Conservation (phyloP, 768 basidiomycete genomes). For the Epithele typhae region DNA sequence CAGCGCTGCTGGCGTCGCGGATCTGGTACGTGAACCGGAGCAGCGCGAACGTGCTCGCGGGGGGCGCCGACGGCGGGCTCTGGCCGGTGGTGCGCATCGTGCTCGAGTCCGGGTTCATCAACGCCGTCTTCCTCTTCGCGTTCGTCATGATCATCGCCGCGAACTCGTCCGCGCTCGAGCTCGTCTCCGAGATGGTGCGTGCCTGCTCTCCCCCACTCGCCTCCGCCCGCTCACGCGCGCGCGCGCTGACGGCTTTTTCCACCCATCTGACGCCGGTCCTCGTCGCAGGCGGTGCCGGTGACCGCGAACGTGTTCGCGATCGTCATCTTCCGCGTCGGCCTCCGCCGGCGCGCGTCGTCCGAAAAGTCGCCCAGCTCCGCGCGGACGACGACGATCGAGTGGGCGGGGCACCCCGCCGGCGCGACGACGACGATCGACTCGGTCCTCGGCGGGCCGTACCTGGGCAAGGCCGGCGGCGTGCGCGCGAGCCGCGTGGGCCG, state of each 20-base stretch:
- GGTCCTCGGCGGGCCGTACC: too few species aligned
- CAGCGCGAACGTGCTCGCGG: not conserved
- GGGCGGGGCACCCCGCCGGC: too few species aligned
- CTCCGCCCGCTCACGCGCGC: not conserved
- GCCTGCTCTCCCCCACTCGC: not conserved
- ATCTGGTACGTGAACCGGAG: not conserved
- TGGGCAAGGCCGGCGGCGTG: too few species aligned
- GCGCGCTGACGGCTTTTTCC: too few species aligned
- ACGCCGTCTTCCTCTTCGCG: not conserved
- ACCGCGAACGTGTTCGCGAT: slow-evolving; percentile 5
- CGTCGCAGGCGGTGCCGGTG: not conserved
- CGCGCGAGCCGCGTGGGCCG: too few species aligned
- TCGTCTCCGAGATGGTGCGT: slow-evolving; percentile 2
- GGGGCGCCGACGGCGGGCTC: not conserved
- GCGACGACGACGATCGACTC: too few species aligned
- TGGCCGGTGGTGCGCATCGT: not conserved
- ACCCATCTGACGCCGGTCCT: too few species aligned
- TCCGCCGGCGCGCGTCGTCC: not conserved
- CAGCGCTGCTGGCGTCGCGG: not conserved
- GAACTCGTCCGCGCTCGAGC: too few species aligned
- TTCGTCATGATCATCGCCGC: not conserved
- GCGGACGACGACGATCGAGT: not conserved
- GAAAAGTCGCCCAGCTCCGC: too few species aligned
- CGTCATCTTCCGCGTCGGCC: slow-evolving; percentile 7
- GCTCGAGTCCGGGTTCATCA: not conserved